These are phyloP conservation scores for Hirsutella rhossiliensis DNA, from an alignment of 2,329 filamentous ascomycete species.

Conservation along the genomic window DNA sequence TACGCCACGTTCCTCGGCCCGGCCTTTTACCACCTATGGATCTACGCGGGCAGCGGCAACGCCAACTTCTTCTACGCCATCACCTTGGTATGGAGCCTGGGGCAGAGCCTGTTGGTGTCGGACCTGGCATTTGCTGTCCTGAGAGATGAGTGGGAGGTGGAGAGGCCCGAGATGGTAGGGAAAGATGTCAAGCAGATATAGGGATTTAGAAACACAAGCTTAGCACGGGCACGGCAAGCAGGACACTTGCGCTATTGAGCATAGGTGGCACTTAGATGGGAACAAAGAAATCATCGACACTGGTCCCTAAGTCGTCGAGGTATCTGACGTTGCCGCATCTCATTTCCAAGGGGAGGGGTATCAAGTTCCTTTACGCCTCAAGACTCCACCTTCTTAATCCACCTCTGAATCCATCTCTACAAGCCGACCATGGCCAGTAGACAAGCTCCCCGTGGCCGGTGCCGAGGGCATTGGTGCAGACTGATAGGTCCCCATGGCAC, in stretches of 20 bases:
- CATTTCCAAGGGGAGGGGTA: conserved; percentile 2
- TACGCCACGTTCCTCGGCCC: conserved; percentile 86
- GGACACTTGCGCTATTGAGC: not conserved
- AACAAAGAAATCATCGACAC: no score
- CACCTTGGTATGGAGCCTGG: conserved; percentile 94
- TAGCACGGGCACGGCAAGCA: not conserved
- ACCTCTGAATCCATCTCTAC: conserved; percentile 24
- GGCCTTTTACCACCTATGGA: conserved; percentile 95
- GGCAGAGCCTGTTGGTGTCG: conserved; percentile 73
- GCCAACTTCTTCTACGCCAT: conserved; percentile 99
- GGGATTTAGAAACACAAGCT: not conserved
- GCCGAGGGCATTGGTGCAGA: conserved; percentile 6
- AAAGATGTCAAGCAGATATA: conserved; percentile 81
- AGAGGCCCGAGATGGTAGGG: conserved; percentile 79
- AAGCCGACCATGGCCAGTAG: conserved; percentile 12
- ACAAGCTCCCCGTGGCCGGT: conserved; percentile 1
- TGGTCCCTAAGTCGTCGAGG: no score
- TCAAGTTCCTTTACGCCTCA: conserved; percentile 7
- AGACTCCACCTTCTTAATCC: conserved; percentile 12
- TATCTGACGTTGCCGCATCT: no score
- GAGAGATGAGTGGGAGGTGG: conserved; percentile 86
- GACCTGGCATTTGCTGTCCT: conserved; percentile 82
- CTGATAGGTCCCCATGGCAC: conserved; percentile 16
- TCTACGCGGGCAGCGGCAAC: conserved; percentile 94
- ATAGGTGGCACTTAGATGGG: not conserved